Conservation (phyloP, 139 green algal species). For the Yamagishiella unicocca region DNA sequence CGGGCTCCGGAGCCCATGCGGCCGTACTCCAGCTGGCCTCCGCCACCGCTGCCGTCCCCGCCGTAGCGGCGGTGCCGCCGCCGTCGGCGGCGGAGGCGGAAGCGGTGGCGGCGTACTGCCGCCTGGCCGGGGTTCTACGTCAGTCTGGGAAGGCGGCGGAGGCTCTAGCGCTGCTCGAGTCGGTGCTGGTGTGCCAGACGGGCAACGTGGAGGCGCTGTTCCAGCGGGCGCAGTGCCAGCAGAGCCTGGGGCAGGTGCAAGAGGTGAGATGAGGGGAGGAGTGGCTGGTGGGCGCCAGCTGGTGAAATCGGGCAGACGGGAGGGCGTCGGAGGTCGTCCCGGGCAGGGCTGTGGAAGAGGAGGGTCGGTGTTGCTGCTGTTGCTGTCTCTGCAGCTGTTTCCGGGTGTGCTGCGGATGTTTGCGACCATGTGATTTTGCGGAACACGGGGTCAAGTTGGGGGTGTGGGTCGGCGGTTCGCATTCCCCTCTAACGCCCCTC, state of each 20-base stretch:
- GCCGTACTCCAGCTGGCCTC: not conserved
- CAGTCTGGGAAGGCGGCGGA: not conserved
- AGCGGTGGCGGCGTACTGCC: not conserved
- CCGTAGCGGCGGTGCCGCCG: not conserved
- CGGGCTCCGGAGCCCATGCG: too few species aligned
- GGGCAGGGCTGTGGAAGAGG: too few species aligned
- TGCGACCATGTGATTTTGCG: too few species aligned
- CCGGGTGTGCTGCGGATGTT: too few species aligned
- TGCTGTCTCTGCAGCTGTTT: too few species aligned
- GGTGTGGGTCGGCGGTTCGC: too few species aligned
- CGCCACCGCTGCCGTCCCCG: not conserved
- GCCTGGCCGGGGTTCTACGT: constrained; percentile 1
- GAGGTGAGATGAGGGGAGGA: not conserved
- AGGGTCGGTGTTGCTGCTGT: too few species aligned
- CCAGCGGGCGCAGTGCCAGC: constrained; percentile 28
- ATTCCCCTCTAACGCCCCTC: not conserved
- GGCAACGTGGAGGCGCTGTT: constrained; percentile 1
- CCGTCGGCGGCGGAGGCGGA: not conserved
- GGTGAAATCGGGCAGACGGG: too few species aligned
- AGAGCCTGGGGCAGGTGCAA: constrained; percentile 36
- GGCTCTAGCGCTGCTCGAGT: constrained; percentile 12
- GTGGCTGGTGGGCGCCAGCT: too few species aligned
- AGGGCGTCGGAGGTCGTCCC: too few species aligned
- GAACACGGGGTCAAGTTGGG: too few species aligned
- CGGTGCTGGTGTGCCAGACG: constrained; percentile 2